phyloP scores from a whole-genome alignment of 345 rosid genomes.

The Crucihimalaya himalaica region DNA sequence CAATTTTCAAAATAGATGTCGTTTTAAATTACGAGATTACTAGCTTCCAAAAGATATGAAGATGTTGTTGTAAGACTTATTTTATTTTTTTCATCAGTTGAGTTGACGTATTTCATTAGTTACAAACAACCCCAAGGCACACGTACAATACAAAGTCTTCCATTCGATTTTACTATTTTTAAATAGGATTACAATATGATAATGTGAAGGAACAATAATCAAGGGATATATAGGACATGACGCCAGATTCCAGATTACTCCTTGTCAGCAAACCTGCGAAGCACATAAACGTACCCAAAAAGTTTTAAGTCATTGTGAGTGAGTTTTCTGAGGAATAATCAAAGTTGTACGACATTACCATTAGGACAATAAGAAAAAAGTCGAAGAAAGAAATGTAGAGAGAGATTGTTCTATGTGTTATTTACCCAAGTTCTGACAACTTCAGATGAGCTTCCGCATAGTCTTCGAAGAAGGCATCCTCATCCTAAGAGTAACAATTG shows the following conservation, averaged over 20 bases:
- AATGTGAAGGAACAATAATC: not conserved
- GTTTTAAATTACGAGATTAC: not conserved
- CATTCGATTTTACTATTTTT: not conserved
- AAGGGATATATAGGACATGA: not conserved
- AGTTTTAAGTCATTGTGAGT: not conserved
- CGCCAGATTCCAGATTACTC: slow-evolving; percentile 17
- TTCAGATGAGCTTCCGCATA: slow-evolving; percentile 74
- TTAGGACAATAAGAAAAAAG: not conserved
- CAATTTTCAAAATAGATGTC: not conserved
- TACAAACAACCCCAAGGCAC: slow-evolving; percentile 5
- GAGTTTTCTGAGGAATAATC: not conserved
- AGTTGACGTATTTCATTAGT: not conserved
- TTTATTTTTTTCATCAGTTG: not conserved
- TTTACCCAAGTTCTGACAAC: slow-evolving; percentile 83
- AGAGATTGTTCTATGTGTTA: not conserved
- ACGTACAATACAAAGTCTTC: not conserved
- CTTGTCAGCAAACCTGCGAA: slow-evolving; percentile 31
- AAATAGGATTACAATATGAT: slow-evolving; percentile 7
- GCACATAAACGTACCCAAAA: not conserved
- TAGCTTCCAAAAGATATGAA: not conserved
- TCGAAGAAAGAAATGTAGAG: not conserved
- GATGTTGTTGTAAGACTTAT: not conserved
- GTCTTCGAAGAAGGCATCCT: slow-evolving; percentile 79
- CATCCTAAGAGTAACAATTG: slow-evolving; percentile 50
- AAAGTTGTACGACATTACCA: not conserved